These are phyloP conservation scores for Ensete glaucum DNA, from an alignment of 176 grass and related monocot genomes.

Conservation along the genomic window DNA sequence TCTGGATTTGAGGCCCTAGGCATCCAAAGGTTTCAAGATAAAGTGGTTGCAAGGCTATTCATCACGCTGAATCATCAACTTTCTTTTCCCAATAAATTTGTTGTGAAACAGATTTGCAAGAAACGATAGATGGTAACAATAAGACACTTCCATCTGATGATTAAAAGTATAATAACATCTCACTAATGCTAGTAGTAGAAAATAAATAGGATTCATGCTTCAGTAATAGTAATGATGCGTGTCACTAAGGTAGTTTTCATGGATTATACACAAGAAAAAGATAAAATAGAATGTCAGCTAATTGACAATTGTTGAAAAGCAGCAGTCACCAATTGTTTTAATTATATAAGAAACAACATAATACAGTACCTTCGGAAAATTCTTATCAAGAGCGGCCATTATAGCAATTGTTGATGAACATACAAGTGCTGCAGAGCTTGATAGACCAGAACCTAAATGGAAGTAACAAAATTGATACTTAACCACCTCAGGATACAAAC, in stretches of 20 bases:
- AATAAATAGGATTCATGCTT: too few species aligned
- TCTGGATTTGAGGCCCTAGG: too few species aligned
- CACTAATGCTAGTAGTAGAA: too few species aligned
- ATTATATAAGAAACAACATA: not conserved
- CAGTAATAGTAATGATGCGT: too few species aligned
- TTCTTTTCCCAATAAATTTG: too few species aligned
- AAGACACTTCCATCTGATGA: too few species aligned
- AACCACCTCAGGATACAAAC: not conserved
- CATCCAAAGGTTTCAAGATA: too few species aligned
- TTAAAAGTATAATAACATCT: too few species aligned
- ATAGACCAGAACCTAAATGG: constrained; percentile 73
- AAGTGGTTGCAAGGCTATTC: too few species aligned
- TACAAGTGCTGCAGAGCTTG: constrained; percentile 97
- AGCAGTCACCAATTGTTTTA: not conserved
- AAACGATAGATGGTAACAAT: too few species aligned
- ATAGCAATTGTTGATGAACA: constrained; percentile 94
- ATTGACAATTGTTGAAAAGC: not conserved
- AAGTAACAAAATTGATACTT: constrained; percentile 2
- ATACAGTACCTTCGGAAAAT: constrained; percentile 63
- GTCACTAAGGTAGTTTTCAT: not conserved
- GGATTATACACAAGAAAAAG: not conserved
- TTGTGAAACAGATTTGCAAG: too few species aligned
- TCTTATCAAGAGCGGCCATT: constrained; percentile 70
- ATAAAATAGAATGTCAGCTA: not conserved
- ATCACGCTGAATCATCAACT: too few species aligned